These are phyloP conservation scores for Pichia eremophila DNA, from an alignment of 805 yeast species.

Conservation along the genomic window DNA sequence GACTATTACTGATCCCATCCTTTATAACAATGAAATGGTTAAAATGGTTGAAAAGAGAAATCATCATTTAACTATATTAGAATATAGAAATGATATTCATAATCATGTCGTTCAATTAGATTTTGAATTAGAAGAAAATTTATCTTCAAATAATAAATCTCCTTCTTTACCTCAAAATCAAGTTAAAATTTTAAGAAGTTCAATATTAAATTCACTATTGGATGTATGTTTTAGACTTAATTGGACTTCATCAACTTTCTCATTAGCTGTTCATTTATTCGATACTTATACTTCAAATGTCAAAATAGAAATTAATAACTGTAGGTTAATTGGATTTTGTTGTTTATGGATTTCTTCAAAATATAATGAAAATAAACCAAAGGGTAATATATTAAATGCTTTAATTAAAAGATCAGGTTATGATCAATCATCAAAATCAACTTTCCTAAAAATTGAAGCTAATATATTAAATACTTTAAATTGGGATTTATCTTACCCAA, in stretches of 20 bases:
- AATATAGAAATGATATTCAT: slow-evolving; percentile 23
- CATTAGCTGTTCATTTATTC: slow-evolving; percentile 28
- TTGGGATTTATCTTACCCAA: slow-evolving; percentile 57
- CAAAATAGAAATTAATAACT: slow-evolving; percentile 27
- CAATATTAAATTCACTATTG: slow-evolving; percentile 25
- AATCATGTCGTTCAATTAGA: slow-evolving; percentile 19
- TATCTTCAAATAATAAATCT: slow-evolving; percentile 19
- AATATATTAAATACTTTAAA: slow-evolving; percentile 52
- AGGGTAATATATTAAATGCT: slow-evolving; percentile 31
- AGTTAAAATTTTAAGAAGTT: slow-evolving; percentile 9
- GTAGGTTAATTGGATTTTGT: slow-evolving; percentile 32
- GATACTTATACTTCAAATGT: slow-evolving; percentile 31
- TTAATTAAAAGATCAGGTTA: slow-evolving; percentile 25
- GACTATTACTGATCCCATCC: neutral
- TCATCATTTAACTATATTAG: slow-evolving; percentile 20
- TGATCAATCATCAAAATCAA: slow-evolving; percentile 13
- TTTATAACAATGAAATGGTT: slow-evolving; percentile 6
- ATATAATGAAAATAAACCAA: slow-evolving; percentile 42
- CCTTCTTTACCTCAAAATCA: slow-evolving; percentile 4
- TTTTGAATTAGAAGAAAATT: slow-evolving; percentile 20
- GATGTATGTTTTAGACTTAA: slow-evolving; percentile 23
- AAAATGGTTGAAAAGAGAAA: slow-evolving; percentile 20
- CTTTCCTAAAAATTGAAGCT: slow-evolving; percentile 58
- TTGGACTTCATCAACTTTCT: slow-evolving; percentile 28
- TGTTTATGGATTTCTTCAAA: slow-evolving; percentile 40